These are phyloP conservation scores for Rhizopogon roseolus DNA, from an alignment of 768 basidiomycete species.

Conservation along the genomic window DNA sequence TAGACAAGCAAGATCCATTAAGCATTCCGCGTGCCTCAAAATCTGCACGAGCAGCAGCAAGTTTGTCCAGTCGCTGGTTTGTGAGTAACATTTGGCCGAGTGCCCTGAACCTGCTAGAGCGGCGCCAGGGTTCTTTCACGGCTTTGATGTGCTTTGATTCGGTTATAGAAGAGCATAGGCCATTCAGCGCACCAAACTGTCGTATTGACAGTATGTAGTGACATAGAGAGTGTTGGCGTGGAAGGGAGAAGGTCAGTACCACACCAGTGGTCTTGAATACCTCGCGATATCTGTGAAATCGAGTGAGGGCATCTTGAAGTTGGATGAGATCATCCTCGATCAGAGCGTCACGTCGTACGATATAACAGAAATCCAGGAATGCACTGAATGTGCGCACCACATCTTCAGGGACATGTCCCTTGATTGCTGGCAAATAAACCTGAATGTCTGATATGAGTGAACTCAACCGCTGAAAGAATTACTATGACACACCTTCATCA, in stretches of 20 bases:
- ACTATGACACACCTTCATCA: conserved; percentile 20
- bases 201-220: conserved; percentile 17
- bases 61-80: conserved; percentile 18
- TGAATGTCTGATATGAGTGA: conserved; percentile 3
- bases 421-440: conserved; percentile 29
- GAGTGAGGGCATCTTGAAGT: conserved; percentile 1
- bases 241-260: conserved; percentile 10
- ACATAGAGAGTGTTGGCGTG: conserved; percentile 13
- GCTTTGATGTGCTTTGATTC: conserved; percentile 32
- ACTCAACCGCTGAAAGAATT: neutral
- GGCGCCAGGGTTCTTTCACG: conserved; percentile 29
- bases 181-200: conserved; percentile 15
- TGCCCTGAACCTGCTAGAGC: conserved; percentile 10
- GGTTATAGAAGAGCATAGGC: conserved; percentile 29
- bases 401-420: conserved; percentile 23
- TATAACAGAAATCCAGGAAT: conserved; percentile 27
- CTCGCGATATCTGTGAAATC: conserved; percentile 9
- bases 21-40: conserved; percentile 20
- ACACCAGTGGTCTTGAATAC: conserved; percentile 10
- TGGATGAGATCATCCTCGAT: conserved; percentile 1
- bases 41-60: conserved; percentile 6
- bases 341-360: conserved; percentile 7
- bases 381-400: conserved; percentile 18
- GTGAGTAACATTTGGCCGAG: conserved; percentile 16
- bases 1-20: neutral